A percentile compares a stretch with the other conserved stretches of the same genome.
These are phyloP conservation scores for Aspergillus neoniger DNA, from an alignment of 2,329 filamentous ascomycete species.

Conservation along the genomic window DNA sequence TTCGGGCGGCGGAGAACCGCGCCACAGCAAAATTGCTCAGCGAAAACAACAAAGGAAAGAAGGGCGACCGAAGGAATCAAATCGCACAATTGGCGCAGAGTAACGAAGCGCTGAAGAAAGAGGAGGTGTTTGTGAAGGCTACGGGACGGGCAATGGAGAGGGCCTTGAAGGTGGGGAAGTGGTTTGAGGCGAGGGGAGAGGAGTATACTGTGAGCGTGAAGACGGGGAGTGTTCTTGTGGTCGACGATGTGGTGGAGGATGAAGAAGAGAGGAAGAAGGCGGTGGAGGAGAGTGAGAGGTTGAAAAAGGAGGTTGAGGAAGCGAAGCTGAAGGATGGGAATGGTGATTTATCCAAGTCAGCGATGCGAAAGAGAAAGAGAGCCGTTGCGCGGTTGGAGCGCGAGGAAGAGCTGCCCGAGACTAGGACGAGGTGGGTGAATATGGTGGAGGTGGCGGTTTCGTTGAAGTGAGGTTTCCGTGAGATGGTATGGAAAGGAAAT, in stretches of 20 bases:
- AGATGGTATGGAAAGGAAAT: neutral
- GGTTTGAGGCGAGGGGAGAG: conserved; percentile 54
- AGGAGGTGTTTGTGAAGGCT: conserved; percentile 60
- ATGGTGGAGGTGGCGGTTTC: conserved; percentile 49
- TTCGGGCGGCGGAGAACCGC: conserved; percentile 56
- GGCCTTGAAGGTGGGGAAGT: conserved; percentile 56
- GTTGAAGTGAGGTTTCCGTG: conserved; percentile 36
- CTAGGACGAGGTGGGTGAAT: conserved; percentile 50
- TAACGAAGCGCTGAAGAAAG: conserved; percentile 40
- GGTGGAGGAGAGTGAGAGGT: conserved; percentile 28
- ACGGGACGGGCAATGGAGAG: conserved; percentile 62
- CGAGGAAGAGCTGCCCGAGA: conserved; percentile 42
- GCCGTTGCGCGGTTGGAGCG: conserved; percentile 33
- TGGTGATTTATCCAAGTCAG: conserved; percentile 21
- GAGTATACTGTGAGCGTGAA: conserved; percentile 54
- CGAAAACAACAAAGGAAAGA: conserved; percentile 28
- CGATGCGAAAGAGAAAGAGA: conserved; percentile 34
- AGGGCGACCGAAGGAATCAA: conserved; percentile 28
- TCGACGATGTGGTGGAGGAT: conserved; percentile 60
- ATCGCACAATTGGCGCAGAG: conserved; percentile 34
- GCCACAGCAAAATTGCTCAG: conserved; percentile 46
- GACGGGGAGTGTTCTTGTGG: conserved; percentile 58
- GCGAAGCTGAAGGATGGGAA: conserved; percentile 7
- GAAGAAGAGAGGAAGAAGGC: conserved; percentile 32
- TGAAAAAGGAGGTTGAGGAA: conserved; percentile 19